phyloP scores from a whole-genome alignment of 75 land plant genomes.

The Azolla pinnata region DNA sequence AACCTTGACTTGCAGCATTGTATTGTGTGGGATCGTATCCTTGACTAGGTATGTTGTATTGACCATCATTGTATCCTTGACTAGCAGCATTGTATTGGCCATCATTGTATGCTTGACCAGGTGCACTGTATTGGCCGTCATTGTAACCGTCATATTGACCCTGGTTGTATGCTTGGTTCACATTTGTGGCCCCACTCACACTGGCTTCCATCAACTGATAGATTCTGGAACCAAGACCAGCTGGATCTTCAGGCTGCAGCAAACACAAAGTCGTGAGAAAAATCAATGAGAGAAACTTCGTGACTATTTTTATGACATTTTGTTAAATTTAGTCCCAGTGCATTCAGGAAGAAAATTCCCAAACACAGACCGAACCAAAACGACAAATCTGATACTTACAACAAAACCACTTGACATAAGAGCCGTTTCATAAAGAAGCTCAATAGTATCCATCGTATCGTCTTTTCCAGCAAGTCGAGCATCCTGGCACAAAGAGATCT shows the following conservation, averaged over 20 bases:
- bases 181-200: no score
- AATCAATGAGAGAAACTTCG: neutral
- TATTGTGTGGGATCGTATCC: no score
- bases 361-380: neutral
- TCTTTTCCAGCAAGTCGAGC: constrained; percentile 40
- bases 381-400: constrained; percentile 37
- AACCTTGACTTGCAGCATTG: no score
- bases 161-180: no score
- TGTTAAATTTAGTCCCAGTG: no score
- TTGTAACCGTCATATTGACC: no score
- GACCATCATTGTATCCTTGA: no score
- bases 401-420: constrained; percentile 87
- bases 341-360: neutral
- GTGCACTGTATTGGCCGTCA: no score
- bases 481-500: constrained; percentile 26
- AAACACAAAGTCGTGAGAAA: neutral
- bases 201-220: constrained; percentile 94
- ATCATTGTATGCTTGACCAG: no score
- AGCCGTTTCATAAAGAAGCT: constrained; percentile 87
- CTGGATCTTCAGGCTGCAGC: constrained; percentile 88
- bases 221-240: constrained; percentile 74
- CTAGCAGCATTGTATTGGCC: no score
- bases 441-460: constrained; percentile 55
- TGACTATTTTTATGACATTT: neutral
- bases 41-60: no score